Evolutionary conservation across 2,329 filamentous ascomycete genomes (phyloP).

Genomic region (Cercospora sojina): DNA sequence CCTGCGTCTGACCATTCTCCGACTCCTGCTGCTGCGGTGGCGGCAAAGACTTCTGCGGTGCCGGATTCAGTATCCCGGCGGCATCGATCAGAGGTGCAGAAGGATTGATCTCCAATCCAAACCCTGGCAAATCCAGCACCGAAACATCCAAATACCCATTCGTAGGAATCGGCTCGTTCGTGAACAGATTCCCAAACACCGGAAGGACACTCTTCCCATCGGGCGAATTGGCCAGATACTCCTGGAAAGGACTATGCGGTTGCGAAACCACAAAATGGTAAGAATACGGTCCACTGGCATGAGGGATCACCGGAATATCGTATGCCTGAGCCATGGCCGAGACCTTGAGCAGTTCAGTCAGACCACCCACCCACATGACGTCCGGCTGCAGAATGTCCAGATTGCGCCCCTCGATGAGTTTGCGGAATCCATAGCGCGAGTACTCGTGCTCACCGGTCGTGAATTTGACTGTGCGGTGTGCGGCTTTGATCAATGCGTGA

Average conservation of each 20-base stretch:
- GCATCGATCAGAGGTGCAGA: conserved; percentile 76
- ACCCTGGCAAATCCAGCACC: conserved; percentile 83
- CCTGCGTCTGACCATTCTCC: conserved; percentile 16
- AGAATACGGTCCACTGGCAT: conserved; percentile 89
- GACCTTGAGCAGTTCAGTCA: conserved; percentile 89
- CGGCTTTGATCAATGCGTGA: conserved; percentile 83
- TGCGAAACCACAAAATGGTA: conserved; percentile 96
- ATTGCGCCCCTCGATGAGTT: conserved; percentile 87
- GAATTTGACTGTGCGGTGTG: conserved; percentile 87
- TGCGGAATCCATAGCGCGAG: conserved; percentile 90
- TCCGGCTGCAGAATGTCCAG: conserved; percentile 93
- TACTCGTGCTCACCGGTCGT: conserved; percentile 96
- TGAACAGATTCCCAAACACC: conserved; percentile 87
- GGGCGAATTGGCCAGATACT: conserved; percentile 90
- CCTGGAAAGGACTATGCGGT: conserved; percentile 90
- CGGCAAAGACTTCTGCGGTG: conserved; percentile 46
- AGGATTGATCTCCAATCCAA: conserved; percentile 84
- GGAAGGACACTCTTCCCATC: conserved; percentile 87
- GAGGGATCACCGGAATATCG: conserved; percentile 92
- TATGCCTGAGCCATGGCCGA: conserved; percentile 87
- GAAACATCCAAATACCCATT: conserved; percentile 78
- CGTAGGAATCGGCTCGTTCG: conserved; percentile 84
- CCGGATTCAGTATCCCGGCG: conserved; percentile 68
- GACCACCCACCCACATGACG: conserved; percentile 93
- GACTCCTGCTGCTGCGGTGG: conserved; percentile 26